These are phyloP conservation scores for Cordyceps cicadae DNA, from an alignment of 2,329 filamentous ascomycete genomes.

Conservation along the genomic window DNA sequence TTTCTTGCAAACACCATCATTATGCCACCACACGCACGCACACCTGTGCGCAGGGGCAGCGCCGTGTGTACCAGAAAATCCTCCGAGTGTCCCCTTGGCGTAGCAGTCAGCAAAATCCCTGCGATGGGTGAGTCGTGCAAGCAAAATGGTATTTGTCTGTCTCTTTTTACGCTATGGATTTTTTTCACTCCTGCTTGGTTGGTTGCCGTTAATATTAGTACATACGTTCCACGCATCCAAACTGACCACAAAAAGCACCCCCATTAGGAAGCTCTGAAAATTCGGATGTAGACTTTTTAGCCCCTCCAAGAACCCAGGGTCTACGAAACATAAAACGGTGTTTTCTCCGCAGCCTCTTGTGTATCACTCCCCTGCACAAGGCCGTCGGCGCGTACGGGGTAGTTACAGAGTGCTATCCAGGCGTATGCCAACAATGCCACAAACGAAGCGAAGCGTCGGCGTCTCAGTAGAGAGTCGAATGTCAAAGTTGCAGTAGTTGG, in stretches of 20 bases:
- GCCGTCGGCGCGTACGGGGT: neutral
- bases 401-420: no score
- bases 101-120: no score
- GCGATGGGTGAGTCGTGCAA: no score
- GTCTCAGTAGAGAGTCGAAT: neutral
- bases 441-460: neutral
- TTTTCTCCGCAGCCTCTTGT: neutral
- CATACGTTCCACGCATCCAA: neutral
- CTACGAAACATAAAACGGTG: neutral
- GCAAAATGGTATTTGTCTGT: no score
- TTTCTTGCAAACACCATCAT: slow-evolving; percentile 3
- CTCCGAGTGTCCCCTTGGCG: neutral
- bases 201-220: neutral
- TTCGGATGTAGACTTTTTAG: neutral
- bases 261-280: slow-evolving; percentile 1
- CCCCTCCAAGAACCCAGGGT: neutral
- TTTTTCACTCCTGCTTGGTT: neutral
- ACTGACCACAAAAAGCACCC: neutral
- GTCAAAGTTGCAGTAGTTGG: neutral
- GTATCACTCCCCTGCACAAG: slow-evolving; percentile 1
- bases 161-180: neutral
- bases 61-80: neutral
- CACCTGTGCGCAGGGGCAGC: neutral
- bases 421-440: neutral
- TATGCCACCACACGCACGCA: neutral